These are phyloP conservation scores for Zygosaccharomyces bisporus DNA, from an alignment of 805 yeast genomes.

Conservation along the genomic window DNA sequence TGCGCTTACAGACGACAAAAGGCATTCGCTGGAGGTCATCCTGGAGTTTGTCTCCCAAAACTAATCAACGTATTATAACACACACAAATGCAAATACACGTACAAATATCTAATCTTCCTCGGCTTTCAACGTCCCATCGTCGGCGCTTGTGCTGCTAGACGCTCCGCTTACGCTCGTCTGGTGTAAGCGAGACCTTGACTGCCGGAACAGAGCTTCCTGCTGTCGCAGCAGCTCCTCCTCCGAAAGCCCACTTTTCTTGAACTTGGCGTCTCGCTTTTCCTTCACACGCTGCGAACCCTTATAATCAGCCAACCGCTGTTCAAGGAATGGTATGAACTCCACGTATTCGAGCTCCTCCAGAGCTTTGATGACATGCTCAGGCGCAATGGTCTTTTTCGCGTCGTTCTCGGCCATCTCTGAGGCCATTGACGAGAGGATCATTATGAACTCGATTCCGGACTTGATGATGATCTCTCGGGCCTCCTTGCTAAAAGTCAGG, in stretches of 20 bases:
- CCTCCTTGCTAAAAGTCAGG: slow-evolving; percentile 83
- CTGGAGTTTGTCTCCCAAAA: slow-evolving; percentile 33
- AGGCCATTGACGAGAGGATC: slow-evolving; percentile 89
- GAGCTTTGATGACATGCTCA: slow-evolving; percentile 89
- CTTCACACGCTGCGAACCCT: slow-evolving; percentile 80
- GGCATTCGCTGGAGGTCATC: slow-evolving; percentile 31
- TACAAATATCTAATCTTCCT: slow-evolving; percentile 11
- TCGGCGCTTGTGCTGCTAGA: slow-evolving; percentile 13
- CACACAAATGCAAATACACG: neutral
- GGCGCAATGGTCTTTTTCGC: slow-evolving; percentile 94
- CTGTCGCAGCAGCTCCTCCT: slow-evolving; percentile 85
- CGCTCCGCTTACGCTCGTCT: slow-evolving; percentile 18
- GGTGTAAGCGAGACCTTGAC: slow-evolving; percentile 61
- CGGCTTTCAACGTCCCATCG: slow-evolving; percentile 15
- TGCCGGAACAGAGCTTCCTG: slow-evolving; percentile 89
- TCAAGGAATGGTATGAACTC: slow-evolving; percentile 81
- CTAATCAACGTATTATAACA: slow-evolving; percentile 7
- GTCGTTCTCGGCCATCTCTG: slow-evolving; percentile 94
- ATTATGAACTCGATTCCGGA: slow-evolving; percentile 95
- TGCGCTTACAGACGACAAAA: slow-evolving; percentile 32
- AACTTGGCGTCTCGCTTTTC: slow-evolving; percentile 90
- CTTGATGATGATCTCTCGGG: slow-evolving; percentile 91
- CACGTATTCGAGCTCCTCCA: slow-evolving; percentile 79
- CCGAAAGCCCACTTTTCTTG: slow-evolving; percentile 86
- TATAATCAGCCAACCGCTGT: slow-evolving; percentile 78